Evolutionary conservation across 2,329 filamentous ascomycete genomes (phyloP).

Genomic region (Botrytis fabae): DNA sequence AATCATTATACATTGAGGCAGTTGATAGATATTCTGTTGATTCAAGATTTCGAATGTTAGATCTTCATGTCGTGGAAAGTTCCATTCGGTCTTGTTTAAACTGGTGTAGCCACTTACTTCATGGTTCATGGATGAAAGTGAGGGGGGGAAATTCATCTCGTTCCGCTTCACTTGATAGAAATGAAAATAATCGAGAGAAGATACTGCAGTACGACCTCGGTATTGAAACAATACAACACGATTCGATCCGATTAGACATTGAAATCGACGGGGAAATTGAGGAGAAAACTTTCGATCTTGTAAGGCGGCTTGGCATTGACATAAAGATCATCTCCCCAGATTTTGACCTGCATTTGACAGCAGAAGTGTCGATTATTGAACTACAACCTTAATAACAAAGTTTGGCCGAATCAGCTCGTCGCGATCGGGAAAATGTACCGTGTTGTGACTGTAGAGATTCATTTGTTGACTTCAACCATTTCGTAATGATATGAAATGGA

Average conservation of each 20-base stretch:
- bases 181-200: neutral
- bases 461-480: conserved; percentile 2
- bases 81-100: neutral
- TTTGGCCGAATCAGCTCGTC: neutral
- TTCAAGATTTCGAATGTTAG: neutral
- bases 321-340: neutral
- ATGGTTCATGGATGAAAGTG: conserved; percentile 14
- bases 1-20: neutral
- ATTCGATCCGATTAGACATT: neutral
- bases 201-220: neutral
- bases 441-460: neutral
- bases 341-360: conserved; percentile 6
- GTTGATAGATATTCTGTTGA: neutral
- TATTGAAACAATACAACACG: neutral
- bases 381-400: neutral
- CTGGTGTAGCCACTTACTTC: neutral
- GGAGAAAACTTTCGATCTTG: neutral
- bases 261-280: neutral
- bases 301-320: neutral
- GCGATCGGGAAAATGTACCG: neutral
- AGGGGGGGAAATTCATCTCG: neutral
- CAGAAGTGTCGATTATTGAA: neutral
- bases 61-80: neutral
- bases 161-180: neutral
- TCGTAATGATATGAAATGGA: conserved; percentile 10